A percentile compares a stretch with the other conserved stretches of the same genome.
Conservation (phyloP, 306 rosid species). For the Oxytropis ochrocephala region DNA sequence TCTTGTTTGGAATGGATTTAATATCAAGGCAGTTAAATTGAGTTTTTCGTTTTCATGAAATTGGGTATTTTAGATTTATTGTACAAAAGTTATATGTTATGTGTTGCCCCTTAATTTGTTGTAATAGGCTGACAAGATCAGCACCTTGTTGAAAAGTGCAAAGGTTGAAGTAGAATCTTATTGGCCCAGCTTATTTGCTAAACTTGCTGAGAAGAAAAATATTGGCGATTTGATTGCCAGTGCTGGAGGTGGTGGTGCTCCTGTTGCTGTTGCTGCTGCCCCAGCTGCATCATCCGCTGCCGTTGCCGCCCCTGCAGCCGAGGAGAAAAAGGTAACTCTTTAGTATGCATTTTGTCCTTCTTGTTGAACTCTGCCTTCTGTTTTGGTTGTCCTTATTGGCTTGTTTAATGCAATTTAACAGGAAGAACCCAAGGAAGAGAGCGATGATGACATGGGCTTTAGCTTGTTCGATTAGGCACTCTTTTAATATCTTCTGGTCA, state of each 20-base stretch:
- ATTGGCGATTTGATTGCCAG: conserved; percentile 57
- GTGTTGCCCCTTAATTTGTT: conserved; percentile 21
- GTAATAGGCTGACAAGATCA: conserved; percentile 64
- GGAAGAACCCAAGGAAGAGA: conserved; percentile 71
- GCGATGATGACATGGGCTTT: conserved; percentile 75
- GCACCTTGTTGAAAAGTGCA: conserved; percentile 52
- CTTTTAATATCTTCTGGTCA: neutral
- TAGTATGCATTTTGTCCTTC: neutral
- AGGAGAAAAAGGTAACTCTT: conserved; percentile 59
- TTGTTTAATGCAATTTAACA: conserved; percentile 18
- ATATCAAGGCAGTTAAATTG: neutral
- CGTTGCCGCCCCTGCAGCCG: conserved; percentile 45
- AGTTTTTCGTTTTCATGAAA: neutral
- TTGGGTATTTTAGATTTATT: neutral
- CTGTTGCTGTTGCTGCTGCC: conserved; percentile 48
- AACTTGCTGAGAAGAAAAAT: conserved; percentile 64
- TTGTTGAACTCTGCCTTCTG: neutral
- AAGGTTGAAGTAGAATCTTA: conserved; percentile 48
- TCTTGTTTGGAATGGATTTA: neutral
- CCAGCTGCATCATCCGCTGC: conserved; percentile 41
- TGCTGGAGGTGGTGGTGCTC: conserved; percentile 61
- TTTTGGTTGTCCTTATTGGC: neutral
- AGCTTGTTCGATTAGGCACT: conserved; percentile 55
- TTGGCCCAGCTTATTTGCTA: conserved; percentile 70
- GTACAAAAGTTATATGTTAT: neutral